Base-by-base conservation (phyloP, 2,329 filamentous ascomycete species). In the Trichoderma koningii region DNA sequence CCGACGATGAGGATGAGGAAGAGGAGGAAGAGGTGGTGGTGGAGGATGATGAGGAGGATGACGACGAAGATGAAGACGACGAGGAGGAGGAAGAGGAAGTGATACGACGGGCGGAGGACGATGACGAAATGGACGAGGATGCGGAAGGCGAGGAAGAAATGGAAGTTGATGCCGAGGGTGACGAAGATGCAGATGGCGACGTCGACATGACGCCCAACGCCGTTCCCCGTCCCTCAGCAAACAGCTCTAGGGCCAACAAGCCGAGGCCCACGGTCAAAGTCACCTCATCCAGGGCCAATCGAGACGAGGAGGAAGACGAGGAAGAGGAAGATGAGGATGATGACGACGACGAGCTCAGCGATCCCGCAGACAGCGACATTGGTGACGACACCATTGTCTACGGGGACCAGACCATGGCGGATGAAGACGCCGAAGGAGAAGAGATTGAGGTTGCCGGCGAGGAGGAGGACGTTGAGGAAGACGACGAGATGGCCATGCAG, bases 291-390 rank as follows among this genome's bases (percentile, higher is more conserved):
- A 78, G 76, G 67, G 70, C 73, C 19, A 71, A 73, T 10, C 71
- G 75, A 7, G 41, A 63, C 17, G 59, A 50, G 41, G 81, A 83
- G 23, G 81, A 82, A 30, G 80, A 82, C 7, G 81, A 83, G 5
- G 82, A 82, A 45, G 81, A 83, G 7, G 77, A 78, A 9, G 80
- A 83, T 21, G 81, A 82, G 21, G 81, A 82, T 47, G 81, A 82
- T n/a, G 82, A 83, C 10, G 83, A 85, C 45, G 83, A 85, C 47
- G 83, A 85, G 68, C 79, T 86, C 5, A 86, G 83, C 68, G 83
- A 86, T 47, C 77, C 83, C 6, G 76, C 70, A 9, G 82, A 85
- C 52, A 85, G 82, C 67, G 82, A 85, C 19, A 77, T 74, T 10
- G 74, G 72, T 17, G 76, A 77, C 38, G 71, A 76, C 28, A 78